Base-by-base conservation (phyloP, 129 eudicot species). In the Heracleum sosnowskyi region DNA sequence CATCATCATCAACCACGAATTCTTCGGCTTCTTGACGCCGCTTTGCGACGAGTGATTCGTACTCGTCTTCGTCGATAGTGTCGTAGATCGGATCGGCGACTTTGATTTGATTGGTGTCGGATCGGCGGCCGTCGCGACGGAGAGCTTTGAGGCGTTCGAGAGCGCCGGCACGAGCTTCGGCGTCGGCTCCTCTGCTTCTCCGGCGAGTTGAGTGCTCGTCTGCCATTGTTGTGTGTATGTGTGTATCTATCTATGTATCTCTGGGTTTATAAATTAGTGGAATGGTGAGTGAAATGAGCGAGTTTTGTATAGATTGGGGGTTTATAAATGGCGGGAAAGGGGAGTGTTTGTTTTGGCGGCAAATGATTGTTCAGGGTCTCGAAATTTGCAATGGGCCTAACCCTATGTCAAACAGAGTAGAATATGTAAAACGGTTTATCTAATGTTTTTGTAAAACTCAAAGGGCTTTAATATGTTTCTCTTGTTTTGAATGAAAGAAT, bases 1-100 rank as follows among this genome's bases (percentile, higher is more conserved):
- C 96, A 37, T 93, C 86, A 73, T 91, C 98, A 35, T 91, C 98
- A 11, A 95, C 95, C 24, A 95, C 91, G 79, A 95, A 95, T 34
- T 84, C 85, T 78, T 80, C 74, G 76, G 68, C 86, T 75, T 92
- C 97, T n/a, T 92, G 85, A 2, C 96, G 92, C 41, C 99, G 97
- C 75, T 87, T 89, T 6, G 92, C 90, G 16, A 95, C 99, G 4
- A 92, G 88, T 51, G 84, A 84, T 6, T 87, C 83, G 90, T 95
- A 95, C 89, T 92, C 96, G 37, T 92, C 97, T 9, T 92, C 99
- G 20, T 87, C 97, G 4, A 95, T 83, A 0, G 92, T 89, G 80
- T 95, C 97, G 84, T 90, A 95, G 39, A 95, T 95, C 0, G 97
- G 99, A 18, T 82, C 85, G 3, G 92, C 97, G 11, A 95, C 76